Percentiles rank a stretch among this genome's conserved stretches.
phyloP scores from a whole-genome alignment of 768 basidiomycete species.

The Kwoniella sp. region DNA sequence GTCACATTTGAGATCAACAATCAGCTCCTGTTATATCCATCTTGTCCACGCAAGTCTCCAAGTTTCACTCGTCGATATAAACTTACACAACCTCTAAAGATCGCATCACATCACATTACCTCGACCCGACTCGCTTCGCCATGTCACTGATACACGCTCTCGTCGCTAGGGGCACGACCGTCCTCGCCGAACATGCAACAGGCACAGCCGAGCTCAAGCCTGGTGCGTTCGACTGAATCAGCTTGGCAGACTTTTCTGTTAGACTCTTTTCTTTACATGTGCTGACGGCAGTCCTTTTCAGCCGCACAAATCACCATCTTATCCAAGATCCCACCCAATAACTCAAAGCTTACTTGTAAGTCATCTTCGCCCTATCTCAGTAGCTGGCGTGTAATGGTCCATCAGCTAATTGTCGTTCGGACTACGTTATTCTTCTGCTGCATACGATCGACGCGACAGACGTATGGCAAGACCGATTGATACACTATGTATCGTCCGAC shows the following conservation, averaged over 20 bases:
- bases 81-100: too few relatives aligned
- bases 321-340: conserved; percentile 91
- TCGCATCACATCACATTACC: too few relatives aligned
- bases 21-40: too few relatives aligned
- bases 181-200: conserved; percentile 84
- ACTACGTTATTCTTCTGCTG: too few relatives aligned
- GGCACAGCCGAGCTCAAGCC: conserved; percentile 85
- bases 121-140: neutral
- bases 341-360: conserved; percentile 62
- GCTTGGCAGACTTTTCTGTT: too few relatives aligned
- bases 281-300: conserved; percentile 16
- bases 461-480: conserved; percentile 70
- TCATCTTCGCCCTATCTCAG: conserved; percentile 9
- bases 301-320: conserved; percentile 68
- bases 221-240: conserved; percentile 61
- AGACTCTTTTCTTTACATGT: neutral
- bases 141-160: conserved; percentile 74
- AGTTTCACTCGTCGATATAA: too few relatives aligned
- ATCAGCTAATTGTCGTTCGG: too few relatives aligned
- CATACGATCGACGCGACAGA: too few relatives aligned
- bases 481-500: conserved; percentile 89
- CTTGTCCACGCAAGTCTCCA: too few relatives aligned
- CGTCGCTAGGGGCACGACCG: conserved; percentile 73
- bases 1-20: too few relatives aligned
- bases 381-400: too few relatives aligned